These are phyloP conservation scores for Triadica sebifera DNA, from an alignment of 345 rosid species.

Conservation along the genomic window DNA sequence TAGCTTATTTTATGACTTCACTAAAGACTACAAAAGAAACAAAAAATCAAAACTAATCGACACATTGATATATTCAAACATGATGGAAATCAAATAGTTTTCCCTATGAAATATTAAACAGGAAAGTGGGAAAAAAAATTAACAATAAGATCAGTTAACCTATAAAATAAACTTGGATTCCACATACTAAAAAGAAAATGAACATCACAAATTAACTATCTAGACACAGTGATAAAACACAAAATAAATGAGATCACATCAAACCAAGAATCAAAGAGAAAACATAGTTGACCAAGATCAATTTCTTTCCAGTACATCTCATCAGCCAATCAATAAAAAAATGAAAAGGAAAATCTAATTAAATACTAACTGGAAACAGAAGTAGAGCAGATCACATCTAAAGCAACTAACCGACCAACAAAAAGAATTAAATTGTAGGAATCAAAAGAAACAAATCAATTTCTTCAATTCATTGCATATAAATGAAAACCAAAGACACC, in stretches of 20 bases:
- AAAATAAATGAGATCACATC: slow-evolving; percentile 10
- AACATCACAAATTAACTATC: neutral
- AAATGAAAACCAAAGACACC: neutral
- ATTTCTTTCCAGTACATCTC: neutral
- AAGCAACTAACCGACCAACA: too few species aligned
- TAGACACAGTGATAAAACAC: neutral
- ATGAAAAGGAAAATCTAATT: too few species aligned
- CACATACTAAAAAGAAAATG: too few species aligned
- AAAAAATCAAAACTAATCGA: neutral
- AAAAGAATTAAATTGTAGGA: too few species aligned
- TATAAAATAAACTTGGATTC: neutral
- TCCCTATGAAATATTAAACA: too few species aligned
- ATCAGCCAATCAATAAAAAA: neutral
- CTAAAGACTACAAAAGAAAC: neutral
- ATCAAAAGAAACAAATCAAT: too few species aligned
- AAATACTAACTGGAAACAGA: too few species aligned
- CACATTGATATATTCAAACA: neutral
- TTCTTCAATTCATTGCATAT: neutral
- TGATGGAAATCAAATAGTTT: neutral
- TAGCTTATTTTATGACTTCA: too few species aligned
- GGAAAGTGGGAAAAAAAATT: too few species aligned
- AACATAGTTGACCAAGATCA: neutral
- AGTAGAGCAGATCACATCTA: too few species aligned
- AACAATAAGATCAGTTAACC: neutral
- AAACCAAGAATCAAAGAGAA: neutral